Conservation (phyloP, 1,284 basidiomycete species). For the Boletus holoroseus region DNA sequence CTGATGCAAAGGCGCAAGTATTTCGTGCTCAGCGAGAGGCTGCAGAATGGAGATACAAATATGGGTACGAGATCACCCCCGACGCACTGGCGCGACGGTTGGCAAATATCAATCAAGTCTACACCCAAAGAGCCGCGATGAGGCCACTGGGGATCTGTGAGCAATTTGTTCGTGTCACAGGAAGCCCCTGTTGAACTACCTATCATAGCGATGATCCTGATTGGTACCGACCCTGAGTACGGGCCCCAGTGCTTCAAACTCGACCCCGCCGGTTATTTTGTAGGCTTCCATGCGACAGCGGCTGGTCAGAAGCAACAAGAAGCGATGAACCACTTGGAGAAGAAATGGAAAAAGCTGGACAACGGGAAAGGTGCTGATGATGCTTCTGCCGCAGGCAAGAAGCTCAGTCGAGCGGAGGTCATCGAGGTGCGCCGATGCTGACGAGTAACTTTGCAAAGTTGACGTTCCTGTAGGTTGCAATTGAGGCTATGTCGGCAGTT, state of each 20-base stretch:
- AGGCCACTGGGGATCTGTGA: slow-evolving; percentile 91
- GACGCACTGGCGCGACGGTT: slow-evolving; percentile 90
- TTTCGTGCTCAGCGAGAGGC: slow-evolving; percentile 86
- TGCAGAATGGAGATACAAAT: slow-evolving; percentile 93
- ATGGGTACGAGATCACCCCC: slow-evolving; percentile 96
- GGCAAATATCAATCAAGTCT: slow-evolving; percentile 99
- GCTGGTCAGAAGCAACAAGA: slow-evolving; percentile 98
- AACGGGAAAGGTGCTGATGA: slow-evolving; percentile 71
- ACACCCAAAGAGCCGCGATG: slow-evolving; percentile 97
- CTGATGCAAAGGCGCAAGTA: slow-evolving; percentile 92
- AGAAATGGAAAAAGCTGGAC: slow-evolving; percentile 96
- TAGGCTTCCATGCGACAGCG: slow-evolving; percentile 95
- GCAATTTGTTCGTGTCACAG: slow-evolving; percentile 26
- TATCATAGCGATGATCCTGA: slow-evolving; percentile 84
- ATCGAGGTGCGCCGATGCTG: slow-evolving; percentile 66
- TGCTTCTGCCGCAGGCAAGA: slow-evolving; percentile 62
- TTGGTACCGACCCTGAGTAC: slow-evolving; percentile 86
- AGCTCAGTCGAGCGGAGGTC: slow-evolving; percentile 60
- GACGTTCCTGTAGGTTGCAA: slow-evolving; percentile 66
- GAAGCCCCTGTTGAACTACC: slow-evolving; percentile 4
- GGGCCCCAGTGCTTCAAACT: slow-evolving; percentile 97
- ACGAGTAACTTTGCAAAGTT: slow-evolving; percentile 1
- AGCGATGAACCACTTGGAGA: slow-evolving; percentile 97
- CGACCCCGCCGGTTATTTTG: slow-evolving; percentile 97
- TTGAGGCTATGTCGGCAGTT: slow-evolving; percentile 90